phyloP scores from a whole-genome alignment of 768 basidiomycete genomes.

The Aureoboletus auriporus region DNA sequence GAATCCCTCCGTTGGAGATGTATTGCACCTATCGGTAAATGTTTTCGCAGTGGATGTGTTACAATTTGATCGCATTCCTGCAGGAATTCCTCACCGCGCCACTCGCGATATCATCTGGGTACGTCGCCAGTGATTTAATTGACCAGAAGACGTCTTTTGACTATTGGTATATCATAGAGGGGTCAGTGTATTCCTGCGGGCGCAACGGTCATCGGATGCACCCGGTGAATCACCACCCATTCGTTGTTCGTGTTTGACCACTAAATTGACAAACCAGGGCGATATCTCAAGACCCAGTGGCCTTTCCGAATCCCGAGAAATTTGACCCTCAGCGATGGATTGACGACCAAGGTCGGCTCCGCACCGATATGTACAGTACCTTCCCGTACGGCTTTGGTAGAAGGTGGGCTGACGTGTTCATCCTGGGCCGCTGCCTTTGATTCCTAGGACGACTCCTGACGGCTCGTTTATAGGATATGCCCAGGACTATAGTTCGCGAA shows the following conservation, averaged over 20 bases:
- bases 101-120: slow-evolving; percentile 64
- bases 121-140: neutral
- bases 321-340: slow-evolving; percentile 60
- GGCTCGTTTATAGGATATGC: slow-evolving; percentile 40
- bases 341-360: slow-evolving; percentile 35
- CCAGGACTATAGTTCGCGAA: slow-evolving; percentile 53
- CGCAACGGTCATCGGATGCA: slow-evolving; percentile 18
- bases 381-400: slow-evolving; percentile 53
- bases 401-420: slow-evolving; percentile 16
- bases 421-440: neutral
- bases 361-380: slow-evolving; percentile 37
- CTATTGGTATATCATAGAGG: slow-evolving; percentile 2
- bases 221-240: slow-evolving; percentile 7
- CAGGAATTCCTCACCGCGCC: slow-evolving; percentile 54
- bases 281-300: slow-evolving; percentile 20
- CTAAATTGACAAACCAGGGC: slow-evolving; percentile 9
- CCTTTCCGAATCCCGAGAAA: slow-evolving; percentile 34
- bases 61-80: neutral
- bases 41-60: neutral
- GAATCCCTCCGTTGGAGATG: slow-evolving; percentile 37
- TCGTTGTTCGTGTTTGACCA: neutral
- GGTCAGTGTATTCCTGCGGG: slow-evolving; percentile 23
- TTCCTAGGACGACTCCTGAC: neutral
- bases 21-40: slow-evolving; percentile 21
- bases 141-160: slow-evolving; percentile 28